Conservation (phyloP, 495 filamentous ascomycete species). For the Penicillium cinerascens region DNA sequence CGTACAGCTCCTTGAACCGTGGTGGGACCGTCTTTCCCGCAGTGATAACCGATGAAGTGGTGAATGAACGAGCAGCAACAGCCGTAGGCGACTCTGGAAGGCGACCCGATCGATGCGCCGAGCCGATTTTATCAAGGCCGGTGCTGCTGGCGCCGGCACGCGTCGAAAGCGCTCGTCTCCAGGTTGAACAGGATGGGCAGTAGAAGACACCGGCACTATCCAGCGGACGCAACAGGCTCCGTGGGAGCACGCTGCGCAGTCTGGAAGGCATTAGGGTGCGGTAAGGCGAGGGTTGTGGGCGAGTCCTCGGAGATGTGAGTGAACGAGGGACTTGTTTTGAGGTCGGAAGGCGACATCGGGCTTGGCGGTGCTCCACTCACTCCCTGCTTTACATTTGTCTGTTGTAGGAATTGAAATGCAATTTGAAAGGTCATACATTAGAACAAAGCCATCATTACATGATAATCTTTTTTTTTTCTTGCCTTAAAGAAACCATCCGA, state of each 20-base stretch:
- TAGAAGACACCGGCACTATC: slow-evolving; percentile 26
- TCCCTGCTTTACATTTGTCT: background rate
- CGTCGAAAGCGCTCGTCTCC: slow-evolving; percentile 33
- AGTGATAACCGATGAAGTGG: slow-evolving; percentile 27
- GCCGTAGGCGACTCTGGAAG: slow-evolving; percentile 1
- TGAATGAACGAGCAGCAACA: slow-evolving; percentile 9
- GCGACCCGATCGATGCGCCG: slow-evolving; percentile 6
- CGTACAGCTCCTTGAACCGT: slow-evolving; percentile 52
- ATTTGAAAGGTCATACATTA: background rate
- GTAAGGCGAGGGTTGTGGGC: slow-evolving; percentile 5
- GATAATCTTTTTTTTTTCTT: slow-evolving; percentile 13
- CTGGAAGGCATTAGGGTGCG: slow-evolving; percentile 38
- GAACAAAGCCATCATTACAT: slow-evolving; percentile 19
- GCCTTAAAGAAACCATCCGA: slow-evolving; percentile 3
- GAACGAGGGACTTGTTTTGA: slow-evolving; percentile 11
- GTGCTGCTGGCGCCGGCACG: slow-evolving; percentile 20
- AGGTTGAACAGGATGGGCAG: slow-evolving; percentile 40
- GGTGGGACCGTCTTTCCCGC: slow-evolving; percentile 34
- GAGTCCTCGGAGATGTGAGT: slow-evolving; percentile 7
- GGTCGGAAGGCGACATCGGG: slow-evolving; percentile 17
- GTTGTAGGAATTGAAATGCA: background rate
- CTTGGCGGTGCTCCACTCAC: slow-evolving; percentile 21
- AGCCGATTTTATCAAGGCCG: slow-evolving; percentile 7
- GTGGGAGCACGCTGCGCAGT: slow-evolving; percentile 37
- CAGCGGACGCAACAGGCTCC: slow-evolving; percentile 32